phyloP scores from a whole-genome alignment of 306 rosid species.

The Castanea sativa region DNA sequence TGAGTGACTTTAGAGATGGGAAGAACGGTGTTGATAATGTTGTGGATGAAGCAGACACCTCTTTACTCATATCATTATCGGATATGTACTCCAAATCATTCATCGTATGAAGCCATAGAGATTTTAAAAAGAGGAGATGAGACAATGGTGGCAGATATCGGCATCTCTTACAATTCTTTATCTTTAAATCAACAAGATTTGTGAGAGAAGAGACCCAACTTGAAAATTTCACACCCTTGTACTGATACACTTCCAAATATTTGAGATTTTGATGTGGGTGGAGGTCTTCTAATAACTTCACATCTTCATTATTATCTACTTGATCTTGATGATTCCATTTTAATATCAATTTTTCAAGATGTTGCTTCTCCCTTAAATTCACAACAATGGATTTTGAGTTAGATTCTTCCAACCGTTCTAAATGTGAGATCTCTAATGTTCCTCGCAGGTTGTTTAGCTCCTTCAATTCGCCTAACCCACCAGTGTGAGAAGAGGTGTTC shows the following conservation, averaged over 20 bases:
- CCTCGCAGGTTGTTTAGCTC: background rate
- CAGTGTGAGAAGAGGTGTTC: rapidly evolving
- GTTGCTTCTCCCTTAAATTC: background rate
- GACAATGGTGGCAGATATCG: background rate
- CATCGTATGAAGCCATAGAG: background rate
- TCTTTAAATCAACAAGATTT: background rate
- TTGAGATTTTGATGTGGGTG: background rate
- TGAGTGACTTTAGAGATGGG: background rate
- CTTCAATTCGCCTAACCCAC: background rate
- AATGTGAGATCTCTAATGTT: background rate
- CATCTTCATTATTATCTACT: background rate
- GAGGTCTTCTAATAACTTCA: background rate
- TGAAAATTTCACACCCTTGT: background rate
- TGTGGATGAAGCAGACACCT: background rate
- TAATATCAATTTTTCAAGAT: background rate
- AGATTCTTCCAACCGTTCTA: background rate
- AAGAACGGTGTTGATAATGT: background rate
- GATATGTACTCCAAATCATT: background rate
- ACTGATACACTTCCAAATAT: background rate
- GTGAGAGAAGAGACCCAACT: background rate
- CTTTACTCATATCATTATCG: background rate
- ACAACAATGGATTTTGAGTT: background rate
- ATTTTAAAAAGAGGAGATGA: background rate
- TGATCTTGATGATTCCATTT: background rate
- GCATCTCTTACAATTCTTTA: background rate